phyloP scores from a whole-genome alignment of 1,284 basidiomycete species.

The Phellinidium pouzarii region DNA sequence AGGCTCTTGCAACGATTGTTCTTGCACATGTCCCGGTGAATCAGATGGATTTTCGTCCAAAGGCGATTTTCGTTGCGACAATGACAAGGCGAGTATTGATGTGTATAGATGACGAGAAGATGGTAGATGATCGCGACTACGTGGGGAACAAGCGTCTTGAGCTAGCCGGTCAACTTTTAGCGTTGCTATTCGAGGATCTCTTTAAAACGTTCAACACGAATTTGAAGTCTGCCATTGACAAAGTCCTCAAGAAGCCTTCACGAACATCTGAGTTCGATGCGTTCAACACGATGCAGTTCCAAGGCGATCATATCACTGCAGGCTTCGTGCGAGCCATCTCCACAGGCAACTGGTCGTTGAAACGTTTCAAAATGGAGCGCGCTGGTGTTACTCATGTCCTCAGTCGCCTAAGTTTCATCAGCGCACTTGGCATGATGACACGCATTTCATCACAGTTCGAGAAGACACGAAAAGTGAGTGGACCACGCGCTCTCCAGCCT shows the following conservation, averaged over 20 bases:
- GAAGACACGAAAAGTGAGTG: slow-evolving; percentile 98
- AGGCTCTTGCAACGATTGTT: slow-evolving; percentile 95
- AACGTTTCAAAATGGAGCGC: slow-evolving; percentile 99
- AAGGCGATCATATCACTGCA: slow-evolving; percentile 84
- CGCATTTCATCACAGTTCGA: slow-evolving; percentile 98
- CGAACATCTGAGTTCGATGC: slow-evolving; percentile 96
- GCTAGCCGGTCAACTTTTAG: slow-evolving; percentile 95
- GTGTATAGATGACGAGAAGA: slow-evolving; percentile 94
- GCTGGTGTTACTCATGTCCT: slow-evolving; percentile 99
- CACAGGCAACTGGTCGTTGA: slow-evolving; percentile 98
- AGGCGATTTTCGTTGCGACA: slow-evolving; percentile 96
- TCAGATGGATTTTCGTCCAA: slow-evolving; percentile 87
- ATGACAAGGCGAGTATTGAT: slow-evolving; percentile 96
- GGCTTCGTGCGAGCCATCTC: slow-evolving; percentile 98
- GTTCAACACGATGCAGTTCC: slow-evolving; percentile 89
- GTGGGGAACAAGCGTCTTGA: slow-evolving; percentile 99
- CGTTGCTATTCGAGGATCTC: slow-evolving; percentile 93
- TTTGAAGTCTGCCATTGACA: slow-evolving; percentile 95
- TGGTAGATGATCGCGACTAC: slow-evolving; percentile 98
- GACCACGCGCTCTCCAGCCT: slow-evolving; percentile 94
- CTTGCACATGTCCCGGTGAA: slow-evolving; percentile 94
- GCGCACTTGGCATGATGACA: slow-evolving; percentile 99
- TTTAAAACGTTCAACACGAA: slow-evolving; percentile 99
- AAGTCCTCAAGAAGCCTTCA: slow-evolving; percentile 94
- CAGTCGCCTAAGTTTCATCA: slow-evolving; percentile 92